Percentiles rank a stretch among this genome's conserved stretches.
Evolutionary conservation across 176 grass and related monocot genomes (phyloP).

Genomic region (Aegilops umbellulata): DNA sequence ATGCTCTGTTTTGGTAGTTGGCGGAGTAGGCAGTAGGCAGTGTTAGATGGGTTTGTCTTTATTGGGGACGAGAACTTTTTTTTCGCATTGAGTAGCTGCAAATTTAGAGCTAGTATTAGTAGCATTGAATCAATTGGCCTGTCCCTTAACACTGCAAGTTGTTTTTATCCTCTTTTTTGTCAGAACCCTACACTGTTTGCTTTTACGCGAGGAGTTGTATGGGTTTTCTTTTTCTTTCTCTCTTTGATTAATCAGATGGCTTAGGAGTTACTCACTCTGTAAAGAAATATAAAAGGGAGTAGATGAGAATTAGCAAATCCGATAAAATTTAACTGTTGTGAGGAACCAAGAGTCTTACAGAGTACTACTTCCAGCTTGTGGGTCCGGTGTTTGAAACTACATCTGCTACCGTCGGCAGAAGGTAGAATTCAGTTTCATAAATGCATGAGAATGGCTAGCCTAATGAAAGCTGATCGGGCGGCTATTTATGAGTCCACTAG

Average conservation of each 20-base stretch:
- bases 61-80: slow-evolving; percentile 6
- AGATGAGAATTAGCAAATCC: no score
- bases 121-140: no score
- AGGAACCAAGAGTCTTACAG: no score
- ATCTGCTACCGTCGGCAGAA: not conserved
- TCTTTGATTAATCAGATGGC: no score
- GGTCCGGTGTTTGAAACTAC: not conserved
- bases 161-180: no score
- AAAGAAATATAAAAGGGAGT: no score
- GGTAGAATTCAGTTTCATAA: not conserved
- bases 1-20: slow-evolving; percentile 3
- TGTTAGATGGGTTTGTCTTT: not conserved
- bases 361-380: not conserved
- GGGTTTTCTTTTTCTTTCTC: no score
- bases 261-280: no score
- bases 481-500: slow-evolving; percentile 19
- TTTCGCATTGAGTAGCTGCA: not conserved
- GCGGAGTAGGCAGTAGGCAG: slow-evolving; percentile 13
- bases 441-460: not conserved
- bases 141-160: no score
- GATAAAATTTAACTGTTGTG: no score
- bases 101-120: not conserved
- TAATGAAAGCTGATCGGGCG: not conserved
- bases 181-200: no score
- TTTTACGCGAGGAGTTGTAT: no score